phyloP scores from a whole-genome alignment of 2,329 filamentous ascomycete genomes.

The Shiraia sp. region DNA sequence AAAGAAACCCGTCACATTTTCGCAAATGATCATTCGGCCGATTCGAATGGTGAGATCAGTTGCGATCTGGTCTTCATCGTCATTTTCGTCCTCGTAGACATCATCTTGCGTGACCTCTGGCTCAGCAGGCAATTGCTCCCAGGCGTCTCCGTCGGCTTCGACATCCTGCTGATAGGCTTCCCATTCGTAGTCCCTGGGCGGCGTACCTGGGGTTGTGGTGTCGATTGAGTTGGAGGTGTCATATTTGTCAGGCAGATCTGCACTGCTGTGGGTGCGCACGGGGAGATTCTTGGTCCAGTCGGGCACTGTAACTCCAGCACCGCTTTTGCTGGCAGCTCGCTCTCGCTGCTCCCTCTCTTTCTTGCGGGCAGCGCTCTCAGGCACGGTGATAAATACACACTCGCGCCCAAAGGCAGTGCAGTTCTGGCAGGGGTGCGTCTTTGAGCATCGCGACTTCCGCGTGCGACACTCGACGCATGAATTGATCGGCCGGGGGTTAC shows the following conservation, averaged over 20 bases:
- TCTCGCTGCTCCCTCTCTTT: constrained; percentile 39
- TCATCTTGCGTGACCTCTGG: constrained; percentile 44
- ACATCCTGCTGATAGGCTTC: constrained; percentile 46
- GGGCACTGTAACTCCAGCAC: constrained; percentile 27
- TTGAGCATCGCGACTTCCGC: constrained; percentile 44
- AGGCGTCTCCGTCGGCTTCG: constrained; percentile 41
- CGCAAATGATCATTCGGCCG: constrained; percentile 46
- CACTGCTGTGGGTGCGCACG: constrained; percentile 33
- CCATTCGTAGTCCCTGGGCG: constrained; percentile 45
- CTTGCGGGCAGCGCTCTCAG: constrained; percentile 43
- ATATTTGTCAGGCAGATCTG: constrained; percentile 30
- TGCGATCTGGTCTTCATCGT: constrained; percentile 44
- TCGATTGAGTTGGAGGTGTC: constrained; percentile 33
- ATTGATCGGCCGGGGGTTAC: constrained; percentile 46
- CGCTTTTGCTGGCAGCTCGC: constrained; percentile 30
- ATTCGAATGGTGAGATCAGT: constrained; percentile 45
- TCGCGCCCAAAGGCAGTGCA: constrained; percentile 45
- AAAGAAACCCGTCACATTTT: constrained; percentile 45
- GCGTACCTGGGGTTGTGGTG: constrained; percentile 43
- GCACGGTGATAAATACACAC: constrained; percentile 45
- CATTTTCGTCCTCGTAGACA: constrained; percentile 44
- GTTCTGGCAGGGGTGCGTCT: constrained; percentile 46
- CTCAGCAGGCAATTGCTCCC: constrained; percentile 42
- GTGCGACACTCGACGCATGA: constrained; percentile 46
- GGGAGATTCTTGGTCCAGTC: constrained; percentile 45